A percentile compares a stretch with the other conserved stretches of the same genome.
These are phyloP conservation scores for Gaultheria prostrata DNA, from an alignment of 148 eudicot species.

Conservation along the genomic window DNA sequence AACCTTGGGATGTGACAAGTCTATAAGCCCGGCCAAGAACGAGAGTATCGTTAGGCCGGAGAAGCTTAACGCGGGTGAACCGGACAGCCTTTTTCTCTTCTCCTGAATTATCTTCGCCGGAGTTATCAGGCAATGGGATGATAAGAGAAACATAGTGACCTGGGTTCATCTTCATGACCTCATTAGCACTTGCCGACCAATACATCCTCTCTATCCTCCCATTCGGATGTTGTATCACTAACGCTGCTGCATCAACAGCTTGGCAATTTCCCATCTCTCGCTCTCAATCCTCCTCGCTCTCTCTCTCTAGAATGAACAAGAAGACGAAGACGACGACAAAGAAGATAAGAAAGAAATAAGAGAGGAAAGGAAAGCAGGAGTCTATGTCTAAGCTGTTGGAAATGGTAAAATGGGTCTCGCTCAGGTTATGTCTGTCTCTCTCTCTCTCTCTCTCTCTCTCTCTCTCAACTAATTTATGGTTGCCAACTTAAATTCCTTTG, in stretches of 20 bases:
- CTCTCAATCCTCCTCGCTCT: constrained; percentile 20
- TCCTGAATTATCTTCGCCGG: constrained; percentile 30
- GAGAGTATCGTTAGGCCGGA: constrained; percentile 73
- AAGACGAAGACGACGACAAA: not conserved
- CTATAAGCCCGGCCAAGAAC: constrained; percentile 85
- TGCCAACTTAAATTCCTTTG: constrained; percentile 7
- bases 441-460: not conserved
- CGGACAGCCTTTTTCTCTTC: constrained; percentile 42
- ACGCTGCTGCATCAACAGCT: constrained; percentile 95
- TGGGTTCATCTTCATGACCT: constrained; percentile 83
- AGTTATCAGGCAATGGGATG: constrained; percentile 55
- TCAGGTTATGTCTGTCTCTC: constrained; percentile 12
- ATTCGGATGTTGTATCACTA: constrained; percentile 84
- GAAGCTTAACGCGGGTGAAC: constrained; percentile 91
- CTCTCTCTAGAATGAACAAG: constrained; percentile 9
- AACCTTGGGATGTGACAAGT: constrained; percentile 87
- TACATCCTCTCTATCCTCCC: constrained; percentile 81
- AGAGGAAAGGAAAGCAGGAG: constrained; percentile 14
- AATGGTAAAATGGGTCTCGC: constrained; percentile 21
- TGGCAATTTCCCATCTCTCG: constrained; percentile 92
- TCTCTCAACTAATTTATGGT: constrained; percentile 17
- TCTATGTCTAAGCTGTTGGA: constrained; percentile 16
- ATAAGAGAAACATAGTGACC: constrained; percentile 89
- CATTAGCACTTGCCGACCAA: constrained; percentile 57
- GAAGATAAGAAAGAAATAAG: constrained; percentile 5